Conservation (phyloP, 2,329 filamentous ascomycete genomes). For the Fusarium tuaranense region DNA sequence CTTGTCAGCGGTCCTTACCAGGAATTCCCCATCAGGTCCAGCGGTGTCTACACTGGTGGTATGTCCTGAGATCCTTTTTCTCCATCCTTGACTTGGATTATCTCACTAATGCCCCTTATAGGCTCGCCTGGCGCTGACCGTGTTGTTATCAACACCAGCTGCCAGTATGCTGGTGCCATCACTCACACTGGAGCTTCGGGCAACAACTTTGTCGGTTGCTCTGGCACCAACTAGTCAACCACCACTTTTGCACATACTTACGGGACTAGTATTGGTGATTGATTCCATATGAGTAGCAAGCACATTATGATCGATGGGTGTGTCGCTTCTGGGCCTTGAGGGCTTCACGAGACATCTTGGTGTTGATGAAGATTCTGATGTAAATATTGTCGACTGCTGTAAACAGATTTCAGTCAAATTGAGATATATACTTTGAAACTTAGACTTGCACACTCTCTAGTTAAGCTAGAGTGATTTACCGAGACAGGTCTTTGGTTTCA, state of each 20-base stretch:
- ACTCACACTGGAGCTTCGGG: slow-evolving; percentile 78
- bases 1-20: slow-evolving; percentile 50
- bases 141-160: slow-evolving; percentile 70
- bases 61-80: slow-evolving; percentile 15
- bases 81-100: accelerated
- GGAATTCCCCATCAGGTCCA: slow-evolving; percentile 53
- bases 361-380: not conserved
- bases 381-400: not conserved
- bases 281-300: not conserved
- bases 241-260: not conserved
- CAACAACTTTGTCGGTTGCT: slow-evolving; percentile 76
- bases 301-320: not conserved
- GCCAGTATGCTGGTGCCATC: slow-evolving; percentile 71
- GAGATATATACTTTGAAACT: not conserved
- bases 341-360: not conserved
- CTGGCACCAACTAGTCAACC: slow-evolving; percentile 49
- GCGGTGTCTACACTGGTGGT: slow-evolving; percentile 53
- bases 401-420: not conserved
- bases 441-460: not conserved
- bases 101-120: slow-evolving; percentile 12
- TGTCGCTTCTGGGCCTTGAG: not conserved
- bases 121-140: slow-evolving; percentile 72
- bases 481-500: not conserved
- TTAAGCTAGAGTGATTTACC: not conserved
- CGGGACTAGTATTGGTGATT: accelerated